Evolutionary conservation across 2,329 filamentous ascomycete species (phyloP).

Genomic region (Keithomyces neogunnii): DNA sequence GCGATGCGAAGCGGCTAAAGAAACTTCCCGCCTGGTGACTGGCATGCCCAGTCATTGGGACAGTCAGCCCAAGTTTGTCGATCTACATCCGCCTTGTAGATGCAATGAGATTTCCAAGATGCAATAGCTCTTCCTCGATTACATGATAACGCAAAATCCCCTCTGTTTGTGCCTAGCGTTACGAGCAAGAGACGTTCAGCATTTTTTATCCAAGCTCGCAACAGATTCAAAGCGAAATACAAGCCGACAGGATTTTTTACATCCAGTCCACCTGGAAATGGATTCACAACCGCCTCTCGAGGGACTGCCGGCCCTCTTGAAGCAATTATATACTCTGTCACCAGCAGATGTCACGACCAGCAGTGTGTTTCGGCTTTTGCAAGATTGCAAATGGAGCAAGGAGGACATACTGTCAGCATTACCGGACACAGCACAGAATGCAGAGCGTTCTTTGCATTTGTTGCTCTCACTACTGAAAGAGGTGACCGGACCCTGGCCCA

Average conservation of each 20-base stretch:
- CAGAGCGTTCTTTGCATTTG: constrained; percentile 17
- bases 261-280: constrained; percentile 6
- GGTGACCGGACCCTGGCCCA: constrained; percentile 19
- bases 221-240: not conserved
- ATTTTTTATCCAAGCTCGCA: not conserved
- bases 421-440: constrained; percentile 10
- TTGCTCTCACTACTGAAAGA: constrained; percentile 16
- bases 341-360: constrained; percentile 11
- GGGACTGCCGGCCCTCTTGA: constrained; percentile 9
- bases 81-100: constrained; percentile 9
- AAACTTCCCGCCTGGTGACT: constrained; percentile 8
- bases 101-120: not conserved
- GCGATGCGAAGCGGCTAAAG: constrained; percentile 6
- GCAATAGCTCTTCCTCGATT: not conserved
- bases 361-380: constrained; percentile 7
- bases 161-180: not conserved
- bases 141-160: constrained; percentile 1
- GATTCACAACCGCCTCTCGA: constrained; percentile 1
- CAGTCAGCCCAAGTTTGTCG: constrained; percentile 4
- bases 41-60: constrained; percentile 13
- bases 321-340: constrained; percentile 12
- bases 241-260: not conserved
- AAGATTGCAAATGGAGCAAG: constrained; percentile 9
- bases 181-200: not conserved
- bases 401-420: constrained; percentile 14